Evolutionary conservation across 768 basidiomycete species (phyloP).

Genomic region (Pluteus cervinus): DNA sequence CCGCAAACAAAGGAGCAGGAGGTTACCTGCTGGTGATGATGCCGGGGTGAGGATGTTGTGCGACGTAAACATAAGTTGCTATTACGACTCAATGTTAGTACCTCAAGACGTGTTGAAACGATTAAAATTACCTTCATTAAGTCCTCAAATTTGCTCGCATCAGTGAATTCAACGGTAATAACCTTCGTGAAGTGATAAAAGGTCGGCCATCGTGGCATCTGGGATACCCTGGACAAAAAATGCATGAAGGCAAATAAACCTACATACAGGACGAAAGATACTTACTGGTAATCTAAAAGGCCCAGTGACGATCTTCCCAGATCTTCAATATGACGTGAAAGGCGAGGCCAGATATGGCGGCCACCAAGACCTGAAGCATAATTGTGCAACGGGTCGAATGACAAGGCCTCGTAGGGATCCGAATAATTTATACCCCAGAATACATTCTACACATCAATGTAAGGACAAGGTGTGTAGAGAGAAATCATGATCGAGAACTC

Average conservation of each 20-base stretch:
- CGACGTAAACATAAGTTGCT: slow-evolving; percentile 23
- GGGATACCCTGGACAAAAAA: slow-evolving; percentile 15
- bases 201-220: slow-evolving; percentile 25
- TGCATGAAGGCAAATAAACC: slow-evolving; percentile 1
- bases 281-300: slow-evolving; percentile 19
- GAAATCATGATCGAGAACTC: slow-evolving; percentile 3
- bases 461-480: slow-evolving; percentile 1
- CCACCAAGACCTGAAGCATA: slow-evolving; percentile 23
- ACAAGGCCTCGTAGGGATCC: slow-evolving; percentile 25
- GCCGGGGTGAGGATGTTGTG: slow-evolving; percentile 15
- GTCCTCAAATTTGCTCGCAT: slow-evolving; percentile 30
- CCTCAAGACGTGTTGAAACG: not conserved
- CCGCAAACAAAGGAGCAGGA: slow-evolving; percentile 20
- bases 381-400: slow-evolving; percentile 31
- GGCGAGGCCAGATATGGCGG: slow-evolving; percentile 21
- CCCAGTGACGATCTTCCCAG: slow-evolving; percentile 11
- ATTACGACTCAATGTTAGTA: not conserved
- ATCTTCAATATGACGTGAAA: slow-evolving; percentile 16
- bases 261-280: slow-evolving; percentile 4
- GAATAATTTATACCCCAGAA: slow-evolving; percentile 28
- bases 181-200: slow-evolving; percentile 26
- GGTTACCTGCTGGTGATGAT: slow-evolving; percentile 12
- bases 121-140: slow-evolving; percentile 23
- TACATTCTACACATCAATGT: slow-evolving; percentile 22
- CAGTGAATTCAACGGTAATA: slow-evolving; percentile 20